phyloP scores from a whole-genome alignment of 257 asterid genomes.

The Solanum corneliomulleri region DNA sequence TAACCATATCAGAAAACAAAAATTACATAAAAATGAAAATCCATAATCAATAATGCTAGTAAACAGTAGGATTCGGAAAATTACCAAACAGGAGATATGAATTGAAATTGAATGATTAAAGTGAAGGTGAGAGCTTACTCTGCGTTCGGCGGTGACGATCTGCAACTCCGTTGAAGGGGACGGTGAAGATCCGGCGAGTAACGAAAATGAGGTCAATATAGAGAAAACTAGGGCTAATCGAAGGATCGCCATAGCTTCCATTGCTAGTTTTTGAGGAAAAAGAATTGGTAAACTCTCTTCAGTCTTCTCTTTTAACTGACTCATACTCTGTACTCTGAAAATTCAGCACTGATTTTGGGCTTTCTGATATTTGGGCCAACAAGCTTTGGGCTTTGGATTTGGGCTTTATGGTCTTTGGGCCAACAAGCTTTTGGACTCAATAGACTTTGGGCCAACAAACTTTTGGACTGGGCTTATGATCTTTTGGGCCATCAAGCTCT shows the following conservation, averaged over 20 bases:
- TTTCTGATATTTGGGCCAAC: not conserved
- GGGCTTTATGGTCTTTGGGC: not conserved
- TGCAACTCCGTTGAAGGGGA: slow-evolving; percentile 40
- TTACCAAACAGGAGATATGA: not conserved
- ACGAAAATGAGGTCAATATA: slow-evolving; percentile 9
- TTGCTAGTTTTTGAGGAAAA: not conserved
- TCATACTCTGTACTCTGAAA: not conserved
- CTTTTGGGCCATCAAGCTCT: not conserved
- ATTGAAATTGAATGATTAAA: not conserved
- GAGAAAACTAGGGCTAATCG: slow-evolving; percentile 19
- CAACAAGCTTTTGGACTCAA: not conserved
- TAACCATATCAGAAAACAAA: not conserved
- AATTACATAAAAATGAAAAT: not conserved
- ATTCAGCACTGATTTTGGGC: not conserved
- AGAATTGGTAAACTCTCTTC: not conserved
- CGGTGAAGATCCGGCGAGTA: slow-evolving; percentile 21
- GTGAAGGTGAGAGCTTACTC: slow-evolving; percentile 24
- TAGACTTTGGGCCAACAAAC: not conserved
- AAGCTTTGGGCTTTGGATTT: not conserved
- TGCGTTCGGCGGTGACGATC: slow-evolving; percentile 81
- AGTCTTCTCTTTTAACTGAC: not conserved
- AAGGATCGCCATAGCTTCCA: slow-evolving; percentile 33
- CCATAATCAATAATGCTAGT: not conserved
- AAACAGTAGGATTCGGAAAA: not conserved
- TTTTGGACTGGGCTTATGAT: not conserved